Percentiles rank a stretch among this genome's conserved stretches.
Evolutionary conservation across 2,329 filamentous ascomycete species (phyloP).

Genomic region (Botrytis galanthina): DNA sequence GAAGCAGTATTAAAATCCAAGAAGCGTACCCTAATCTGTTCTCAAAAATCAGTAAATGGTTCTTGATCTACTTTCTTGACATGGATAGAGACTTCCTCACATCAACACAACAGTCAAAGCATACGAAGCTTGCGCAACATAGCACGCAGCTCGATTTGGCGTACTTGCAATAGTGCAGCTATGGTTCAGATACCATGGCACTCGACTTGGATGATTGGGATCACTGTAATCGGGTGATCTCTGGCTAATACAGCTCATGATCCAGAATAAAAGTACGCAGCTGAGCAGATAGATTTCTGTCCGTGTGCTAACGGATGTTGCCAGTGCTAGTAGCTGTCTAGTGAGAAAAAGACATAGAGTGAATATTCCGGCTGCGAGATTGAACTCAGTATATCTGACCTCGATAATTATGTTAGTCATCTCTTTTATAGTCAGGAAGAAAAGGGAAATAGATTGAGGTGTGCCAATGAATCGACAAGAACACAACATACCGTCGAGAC

Average conservation of each 20-base stretch:
- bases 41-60: not conserved
- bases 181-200: not conserved
- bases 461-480: not conserved
- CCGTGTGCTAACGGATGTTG: not conserved
- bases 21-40: not conserved
- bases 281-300: not conserved
- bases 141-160: not conserved
- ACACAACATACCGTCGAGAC: not conserved
- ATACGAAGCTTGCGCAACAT: not conserved
- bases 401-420: not conserved
- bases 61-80: not conserved
- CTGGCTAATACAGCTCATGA: not conserved
- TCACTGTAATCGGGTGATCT: not conserved
- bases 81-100: not conserved
- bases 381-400: not conserved
- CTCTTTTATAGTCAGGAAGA: not conserved
- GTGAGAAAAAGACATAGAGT: not conserved
- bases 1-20: not conserved
- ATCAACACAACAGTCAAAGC: not conserved
- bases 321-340: not conserved
- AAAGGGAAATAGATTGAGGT: rapidly evolving
- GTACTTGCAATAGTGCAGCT: not conserved
- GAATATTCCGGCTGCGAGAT: not conserved
- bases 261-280: not conserved
- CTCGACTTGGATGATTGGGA: not conserved